Evolutionary conservation across 83 land plant genomes (phyloP).

Genomic region (Picea mariana): DNA sequence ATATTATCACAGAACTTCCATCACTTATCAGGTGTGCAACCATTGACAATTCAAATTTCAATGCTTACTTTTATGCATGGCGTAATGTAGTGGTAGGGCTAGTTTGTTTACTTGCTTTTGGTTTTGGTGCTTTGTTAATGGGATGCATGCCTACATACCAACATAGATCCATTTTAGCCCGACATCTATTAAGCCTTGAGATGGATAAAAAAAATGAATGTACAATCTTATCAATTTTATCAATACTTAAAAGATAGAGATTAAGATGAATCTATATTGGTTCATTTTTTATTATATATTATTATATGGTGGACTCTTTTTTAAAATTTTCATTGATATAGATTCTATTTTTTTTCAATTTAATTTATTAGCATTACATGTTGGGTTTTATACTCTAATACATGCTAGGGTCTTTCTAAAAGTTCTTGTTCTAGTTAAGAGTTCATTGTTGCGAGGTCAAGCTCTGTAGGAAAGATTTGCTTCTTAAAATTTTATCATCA

Average conservation of each 20-base stretch:
- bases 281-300: no score
- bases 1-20: conserved; percentile 76
- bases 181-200: no score
- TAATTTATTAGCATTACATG: conserved; percentile 53
- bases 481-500: background rate
- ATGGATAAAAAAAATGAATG: no score
- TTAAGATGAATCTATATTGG: no score
- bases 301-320: no score
- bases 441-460: conserved; percentile 95
- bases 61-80: background rate
- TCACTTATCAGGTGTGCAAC: conserved; percentile 74
- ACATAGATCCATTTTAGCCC: no score
- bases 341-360: no score
- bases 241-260: no score
- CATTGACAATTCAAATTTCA: background rate
- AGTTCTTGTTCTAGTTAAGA: conserved; percentile 78
- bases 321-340: no score
- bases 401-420: conserved; percentile 88
- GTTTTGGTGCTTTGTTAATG: background rate
- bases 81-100: no score
- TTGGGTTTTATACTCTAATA: conserved; percentile 49
- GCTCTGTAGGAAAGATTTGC: conserved; percentile 69
- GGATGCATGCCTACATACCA: conserved; percentile 44
- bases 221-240: no score
- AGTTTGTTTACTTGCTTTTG: background rate